A percentile compares a stretch with the other conserved stretches of the same genome.
phyloP scores from a whole-genome alignment of 352 stramenopile species.

The Nothophytophthora sp. region DNA sequence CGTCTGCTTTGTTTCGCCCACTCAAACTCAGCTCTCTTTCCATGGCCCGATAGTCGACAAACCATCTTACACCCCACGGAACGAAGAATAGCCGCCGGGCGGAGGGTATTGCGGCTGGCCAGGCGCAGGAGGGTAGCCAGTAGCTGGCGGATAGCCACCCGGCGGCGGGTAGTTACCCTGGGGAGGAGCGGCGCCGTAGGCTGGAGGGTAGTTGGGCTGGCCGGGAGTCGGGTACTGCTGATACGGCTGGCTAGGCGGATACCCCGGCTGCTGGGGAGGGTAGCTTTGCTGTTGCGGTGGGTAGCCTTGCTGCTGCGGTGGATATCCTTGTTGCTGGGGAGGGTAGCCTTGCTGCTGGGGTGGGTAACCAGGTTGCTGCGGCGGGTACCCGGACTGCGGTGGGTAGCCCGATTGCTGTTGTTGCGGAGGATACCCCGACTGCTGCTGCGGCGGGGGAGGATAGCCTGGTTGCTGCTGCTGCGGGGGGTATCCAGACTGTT shows the following conservation, averaged over 20 bases:
- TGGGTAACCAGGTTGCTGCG: slow-evolving; percentile 21
- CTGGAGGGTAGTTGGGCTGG: slow-evolving; percentile 27
- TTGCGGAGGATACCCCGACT: slow-evolving; percentile 14
- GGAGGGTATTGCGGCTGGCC: slow-evolving; percentile 11
- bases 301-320: slow-evolving; percentile 18
- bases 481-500: slow-evolving; percentile 22
- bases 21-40: not conserved
- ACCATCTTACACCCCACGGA: slow-evolving; percentile 21
- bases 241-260: too few species aligned
- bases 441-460: slow-evolving; percentile 8
- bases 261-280: slow-evolving; percentile 19
- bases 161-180: slow-evolving; percentile 29
- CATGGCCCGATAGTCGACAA: not conserved
- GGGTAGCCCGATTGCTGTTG: slow-evolving; percentile 6
- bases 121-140: slow-evolving; percentile 14
- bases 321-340: slow-evolving; percentile 16
- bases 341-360: slow-evolving; percentile 11
- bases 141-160: slow-evolving; percentile 10
- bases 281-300: slow-evolving; percentile 25
- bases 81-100: slow-evolving; percentile 29
- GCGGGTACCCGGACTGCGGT: slow-evolving; percentile 15
- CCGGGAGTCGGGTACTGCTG: slow-evolving; percentile 11
- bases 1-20: too few species aligned
- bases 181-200: slow-evolving; percentile 31
- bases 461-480: slow-evolving; percentile 23